A percentile compares a stretch with the other conserved stretches of the same genome.
Conservation (phyloP, 208 protist species). For the Histomonas meleagridis region DNA sequence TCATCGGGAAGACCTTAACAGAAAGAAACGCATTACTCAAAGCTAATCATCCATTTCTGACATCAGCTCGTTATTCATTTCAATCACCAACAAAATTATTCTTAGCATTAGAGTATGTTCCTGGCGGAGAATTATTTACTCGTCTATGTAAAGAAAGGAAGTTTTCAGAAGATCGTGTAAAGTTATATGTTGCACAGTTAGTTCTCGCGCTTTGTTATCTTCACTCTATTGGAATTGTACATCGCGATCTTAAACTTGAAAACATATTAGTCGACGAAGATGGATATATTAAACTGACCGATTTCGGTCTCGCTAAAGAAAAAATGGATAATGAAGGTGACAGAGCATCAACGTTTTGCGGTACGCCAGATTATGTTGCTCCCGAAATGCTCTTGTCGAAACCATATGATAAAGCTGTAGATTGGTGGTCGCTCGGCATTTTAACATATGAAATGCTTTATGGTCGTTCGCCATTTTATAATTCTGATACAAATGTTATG, state of each 20-base stretch:
- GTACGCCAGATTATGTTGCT: constrained; percentile 55
- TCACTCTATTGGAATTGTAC: constrained; percentile 50
- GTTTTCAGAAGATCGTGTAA: constrained; percentile 23
- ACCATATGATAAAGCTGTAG: constrained; percentile 39
- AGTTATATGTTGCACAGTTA: constrained; percentile 47
- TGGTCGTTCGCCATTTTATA: constrained; percentile 59
- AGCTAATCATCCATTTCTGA: constrained; percentile 44
- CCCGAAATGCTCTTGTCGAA: constrained; percentile 43
- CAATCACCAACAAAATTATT: constrained; percentile 49
- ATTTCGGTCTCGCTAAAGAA: constrained; percentile 65
- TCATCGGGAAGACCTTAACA: no score
- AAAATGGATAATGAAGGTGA: background rate
- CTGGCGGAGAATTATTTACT: constrained; percentile 56
- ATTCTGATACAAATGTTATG: constrained; percentile 52
- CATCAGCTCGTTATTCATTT: constrained; percentile 47
- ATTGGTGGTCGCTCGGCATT: constrained; percentile 59
- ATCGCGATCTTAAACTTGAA: constrained; percentile 59
- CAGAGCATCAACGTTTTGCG: no score
- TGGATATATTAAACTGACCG: constrained; percentile 71
- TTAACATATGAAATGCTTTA: constrained; percentile 66
- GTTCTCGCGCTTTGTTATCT: constrained; percentile 53
- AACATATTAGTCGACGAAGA: constrained; percentile 49
- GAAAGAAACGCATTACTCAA: background rate
- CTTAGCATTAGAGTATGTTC: constrained; percentile 55
- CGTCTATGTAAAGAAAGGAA: constrained; percentile 46